Evolutionary conservation across 306 rosid genomes (phyloP), one percentile per base, ranked within the genome.

Genomic region (Senna siamea): DNA sequence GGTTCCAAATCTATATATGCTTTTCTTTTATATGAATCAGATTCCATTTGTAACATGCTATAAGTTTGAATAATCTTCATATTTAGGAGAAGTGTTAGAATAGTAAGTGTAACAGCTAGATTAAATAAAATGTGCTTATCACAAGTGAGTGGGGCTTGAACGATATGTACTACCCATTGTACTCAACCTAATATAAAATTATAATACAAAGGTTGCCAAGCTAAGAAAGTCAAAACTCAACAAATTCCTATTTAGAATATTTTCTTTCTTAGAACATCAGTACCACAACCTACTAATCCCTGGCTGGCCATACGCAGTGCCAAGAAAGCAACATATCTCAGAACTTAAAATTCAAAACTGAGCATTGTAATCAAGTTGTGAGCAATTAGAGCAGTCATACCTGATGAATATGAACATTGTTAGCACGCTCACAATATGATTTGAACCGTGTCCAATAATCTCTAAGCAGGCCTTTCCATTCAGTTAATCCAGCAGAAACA

Each of bases 371-470:
- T 61, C 65, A 79, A 73, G 28, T 72, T 56, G 44, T 46, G 19
- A 55, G 57, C 53, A 40, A 79, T 73, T 40, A 69, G 12, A 65
- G 60, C 66, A 37, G 56, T 5, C 57, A 75, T 51, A 94, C 98
- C 95, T 95, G 93, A 68, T 89, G 99, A 76, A 92, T 87, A 80
- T 87, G 96, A 73, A 95, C 97, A 78, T 18, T 77, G 43, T 75
- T 73, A 28, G 92, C 78, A 53, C 70, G 86, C 15, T 92, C 97
- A 79, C 97, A 95, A 79, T 92, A 92, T 64, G 89, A 74, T 73
- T 90, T 92, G 84, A 92, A 92, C 17, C 97, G 92, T 6, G 97
- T 88, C 99, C 99, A 95, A 77, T 92, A 95, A 77, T 95, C 96
- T 88, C 68, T 84, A 8, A 95, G 92, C 79, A 95, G 98, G 83